These are phyloP conservation scores for Lolium multiflorum DNA, from an alignment of 176 grass and related monocot species.

Conservation along the genomic window DNA sequence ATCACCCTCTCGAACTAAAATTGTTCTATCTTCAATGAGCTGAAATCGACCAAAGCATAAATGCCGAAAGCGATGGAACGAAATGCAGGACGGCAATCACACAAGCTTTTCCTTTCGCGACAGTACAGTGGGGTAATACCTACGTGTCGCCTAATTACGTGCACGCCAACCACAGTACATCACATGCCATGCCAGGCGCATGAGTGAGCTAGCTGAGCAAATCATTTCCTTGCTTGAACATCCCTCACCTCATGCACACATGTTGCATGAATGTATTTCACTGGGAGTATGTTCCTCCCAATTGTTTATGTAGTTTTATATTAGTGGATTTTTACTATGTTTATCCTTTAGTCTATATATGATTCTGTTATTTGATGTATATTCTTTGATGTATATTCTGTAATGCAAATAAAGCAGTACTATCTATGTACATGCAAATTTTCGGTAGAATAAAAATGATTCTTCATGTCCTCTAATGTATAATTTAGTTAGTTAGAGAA, in stretches of 20 bases:
- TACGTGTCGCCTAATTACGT: slow-evolving; percentile 1
- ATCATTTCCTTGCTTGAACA: background rate
- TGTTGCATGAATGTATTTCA: background rate
- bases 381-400: background rate
- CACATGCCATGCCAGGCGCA: slow-evolving; percentile 7
- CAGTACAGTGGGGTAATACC: background rate
- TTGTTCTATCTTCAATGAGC: background rate
- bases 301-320: background rate
- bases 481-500: background rate
- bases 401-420: no score
- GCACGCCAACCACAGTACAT: slow-evolving; percentile 17
- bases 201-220: slow-evolving; percentile 6
- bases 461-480: no score
- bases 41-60: slow-evolving; percentile 12
- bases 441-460: background rate
- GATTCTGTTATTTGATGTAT: background rate
- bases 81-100: background rate
- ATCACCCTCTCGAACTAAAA: background rate
- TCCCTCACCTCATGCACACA: background rate
- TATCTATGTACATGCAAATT: background rate
- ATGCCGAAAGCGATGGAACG: background rate
- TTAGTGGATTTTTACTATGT: background rate
- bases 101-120: background rate
- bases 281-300: background rate
- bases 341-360: background rate